Evolutionary conservation across 345 rosid species (phyloP), one percentile per base, ranked within the genome.

Genomic region (Lenwebbia sp.): DNA sequence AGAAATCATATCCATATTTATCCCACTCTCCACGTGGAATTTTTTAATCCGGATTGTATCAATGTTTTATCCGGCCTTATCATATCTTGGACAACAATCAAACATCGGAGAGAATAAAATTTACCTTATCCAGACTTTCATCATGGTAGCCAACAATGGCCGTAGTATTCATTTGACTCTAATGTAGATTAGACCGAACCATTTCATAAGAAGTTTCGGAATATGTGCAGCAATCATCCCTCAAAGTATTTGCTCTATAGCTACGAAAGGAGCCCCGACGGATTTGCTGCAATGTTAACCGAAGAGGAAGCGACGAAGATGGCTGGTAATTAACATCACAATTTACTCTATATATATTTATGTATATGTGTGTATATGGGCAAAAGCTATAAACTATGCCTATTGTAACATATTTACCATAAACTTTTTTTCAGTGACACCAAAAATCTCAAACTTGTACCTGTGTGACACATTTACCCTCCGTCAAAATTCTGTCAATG

Each of bases 221-320:
- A 52, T 52, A 13, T 52, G 54, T 14, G 13, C 54, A 52, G 6
- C 54, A 6, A 14, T 13, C 6, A 52, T 52, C 54, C 54, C 54
- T 52, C 54, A 11, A 52, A 14, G 54, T 14, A 11, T 12, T 75
- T 91, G 44, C 65, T 88, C 10, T 52, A 62, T 40, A 87, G 84
- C 70, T 91, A 54, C 86, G 85, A 44, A 44, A 87, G 88, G 85
- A 88, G 87, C 41, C 87, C 89, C 86, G 23, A 86, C 57, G 92
- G 92, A 21, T 89, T 89, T 60, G 91, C 78, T 1, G 89, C 75
- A 13, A 87, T 75, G 84, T 14, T 91, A 30, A 82, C 87, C 0
- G 88, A 84, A 22, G 70, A 84, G 1, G 83, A 91, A 76, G 86
- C 58, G 70, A 85, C 33, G 41, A 83, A 23, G 23, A 6, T 89